phyloP scores from a whole-genome alignment of 768 basidiomycete species.

The Amylocystis lapponica region DNA sequence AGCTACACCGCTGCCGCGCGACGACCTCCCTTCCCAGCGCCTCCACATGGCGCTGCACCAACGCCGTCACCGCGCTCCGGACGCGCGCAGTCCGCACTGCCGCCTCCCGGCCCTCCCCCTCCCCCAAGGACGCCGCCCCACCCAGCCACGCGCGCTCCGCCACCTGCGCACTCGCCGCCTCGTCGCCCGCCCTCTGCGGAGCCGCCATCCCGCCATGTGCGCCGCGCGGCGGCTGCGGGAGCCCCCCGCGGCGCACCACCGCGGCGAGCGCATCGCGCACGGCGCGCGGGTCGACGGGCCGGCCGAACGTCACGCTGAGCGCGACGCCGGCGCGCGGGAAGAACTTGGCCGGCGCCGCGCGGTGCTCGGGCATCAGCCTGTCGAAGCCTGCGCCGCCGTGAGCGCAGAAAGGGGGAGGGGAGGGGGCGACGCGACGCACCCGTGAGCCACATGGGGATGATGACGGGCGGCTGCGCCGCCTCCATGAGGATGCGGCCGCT shows the following conservation, averaged over 20 bases:
- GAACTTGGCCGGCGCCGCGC: conserved; percentile 68
- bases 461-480: conserved; percentile 53
- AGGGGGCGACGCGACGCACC: conserved; percentile 34
- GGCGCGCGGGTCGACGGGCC: conserved; percentile 50
- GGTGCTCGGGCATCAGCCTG: conserved; percentile 83
- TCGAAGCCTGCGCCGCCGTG: conserved; percentile 56
- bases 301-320: conserved; percentile 76
- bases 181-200: conserved; percentile 4
- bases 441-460: conserved; percentile 95
- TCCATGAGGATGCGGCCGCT: conserved; percentile 85
- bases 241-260: conserved; percentile 1
- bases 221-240: conserved; percentile 4
- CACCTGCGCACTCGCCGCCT: conserved; percentile 3
- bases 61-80: conserved; percentile 25
- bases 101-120: neutral
- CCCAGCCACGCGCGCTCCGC: neutral
- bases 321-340: conserved; percentile 55
- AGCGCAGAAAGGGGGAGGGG: too few relatives aligned
- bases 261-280: conserved; percentile 22
- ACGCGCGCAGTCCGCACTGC: conserved; percentile 13
- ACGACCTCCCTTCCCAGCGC: conserved; percentile 17
- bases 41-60: conserved; percentile 26
- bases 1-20: too few relatives aligned
- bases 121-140: conserved; percentile 1
- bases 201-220: neutral